These are phyloP conservation scores for Aspergillus amoenus DNA, from an alignment of 2,329 filamentous ascomycete species.

Conservation along the genomic window DNA sequence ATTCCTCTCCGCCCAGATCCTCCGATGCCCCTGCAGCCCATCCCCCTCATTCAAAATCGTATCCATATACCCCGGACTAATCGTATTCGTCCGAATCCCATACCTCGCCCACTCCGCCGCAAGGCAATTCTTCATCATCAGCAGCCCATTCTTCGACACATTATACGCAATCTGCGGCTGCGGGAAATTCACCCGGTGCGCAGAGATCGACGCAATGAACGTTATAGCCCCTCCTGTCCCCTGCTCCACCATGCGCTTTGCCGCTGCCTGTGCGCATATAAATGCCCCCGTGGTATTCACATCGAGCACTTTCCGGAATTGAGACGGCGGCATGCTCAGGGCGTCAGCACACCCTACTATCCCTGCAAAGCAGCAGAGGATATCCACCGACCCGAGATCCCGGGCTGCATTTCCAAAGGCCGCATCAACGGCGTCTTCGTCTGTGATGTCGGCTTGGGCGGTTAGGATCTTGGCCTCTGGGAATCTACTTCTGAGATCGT, in stretches of 20 bases:
- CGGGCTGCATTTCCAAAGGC: slow-evolving; percentile 12
- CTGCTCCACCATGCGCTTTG: slow-evolving; percentile 32
- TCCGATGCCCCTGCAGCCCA: slow-evolving; percentile 53
- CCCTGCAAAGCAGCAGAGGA: slow-evolving; percentile 66
- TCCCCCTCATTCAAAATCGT: slow-evolving; percentile 69
- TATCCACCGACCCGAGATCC: slow-evolving; percentile 44
- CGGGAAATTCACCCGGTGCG: slow-evolving; percentile 67
- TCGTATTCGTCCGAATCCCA: slow-evolving; percentile 68
- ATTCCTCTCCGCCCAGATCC: slow-evolving; percentile 58
- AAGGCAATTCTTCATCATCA: slow-evolving; percentile 62
- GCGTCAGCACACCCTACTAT: slow-evolving; percentile 64
- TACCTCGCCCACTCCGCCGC: slow-evolving; percentile 71
- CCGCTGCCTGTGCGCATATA: slow-evolving; percentile 65
- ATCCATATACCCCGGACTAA: slow-evolving; percentile 75
- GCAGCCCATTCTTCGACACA: slow-evolving; percentile 65
- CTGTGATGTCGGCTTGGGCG: slow-evolving; percentile 59
- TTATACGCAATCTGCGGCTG: slow-evolving; percentile 73
- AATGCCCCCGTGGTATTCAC: slow-evolving; percentile 72
- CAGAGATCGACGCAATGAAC: slow-evolving; percentile 67
- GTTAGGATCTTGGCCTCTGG: slow-evolving; percentile 54
- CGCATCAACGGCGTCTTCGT: slow-evolving; percentile 33
- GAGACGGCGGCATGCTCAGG: slow-evolving; percentile 55
- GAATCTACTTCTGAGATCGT: slow-evolving; percentile 53
- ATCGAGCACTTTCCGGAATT: slow-evolving; percentile 66
- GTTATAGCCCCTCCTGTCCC: slow-evolving; percentile 61